A percentile compares a stretch with the other conserved stretches of the same genome.
Evolutionary conservation across 2,329 filamentous ascomycete species (phyloP).

Genomic region (Aspergillus aculeatus): DNA sequence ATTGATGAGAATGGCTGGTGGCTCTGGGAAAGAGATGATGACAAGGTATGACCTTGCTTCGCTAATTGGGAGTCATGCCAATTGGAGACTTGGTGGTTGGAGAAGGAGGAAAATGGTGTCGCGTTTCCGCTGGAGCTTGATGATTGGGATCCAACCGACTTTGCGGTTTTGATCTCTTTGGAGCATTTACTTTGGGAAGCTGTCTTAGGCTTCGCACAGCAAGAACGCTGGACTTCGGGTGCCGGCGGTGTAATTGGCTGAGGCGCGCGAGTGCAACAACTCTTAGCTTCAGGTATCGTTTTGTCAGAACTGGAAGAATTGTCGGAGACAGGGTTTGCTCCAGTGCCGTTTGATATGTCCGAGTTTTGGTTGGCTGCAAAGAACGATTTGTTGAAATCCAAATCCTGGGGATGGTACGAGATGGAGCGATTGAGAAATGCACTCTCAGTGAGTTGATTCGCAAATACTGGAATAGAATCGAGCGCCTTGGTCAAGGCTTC

Average conservation of each 20-base stretch:
- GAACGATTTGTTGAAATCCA: not conserved
- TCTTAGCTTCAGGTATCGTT: constrained; percentile 8
- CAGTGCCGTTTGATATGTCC: not conserved
- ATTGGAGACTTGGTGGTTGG: constrained; percentile 17
- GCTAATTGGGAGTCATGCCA: constrained; percentile 24
- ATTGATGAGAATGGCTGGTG: constrained; percentile 5
- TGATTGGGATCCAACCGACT: constrained; percentile 6
- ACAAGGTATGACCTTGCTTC: constrained; percentile 15
- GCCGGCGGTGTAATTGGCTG: constrained; percentile 13
- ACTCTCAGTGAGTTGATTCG: constrained; percentile 23
- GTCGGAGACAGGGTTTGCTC: not conserved
- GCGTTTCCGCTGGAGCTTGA: constrained; percentile 11
- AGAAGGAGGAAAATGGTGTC: constrained; percentile 17
- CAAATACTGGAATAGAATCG: constrained; percentile 26
- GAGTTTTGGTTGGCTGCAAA: not conserved
- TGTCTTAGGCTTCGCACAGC: constrained; percentile 26
- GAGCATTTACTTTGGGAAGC: not conserved
- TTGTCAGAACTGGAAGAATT: not conserved
- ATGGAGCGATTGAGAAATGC: constrained; percentile 11
- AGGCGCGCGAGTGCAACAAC: constrained; percentile 29
- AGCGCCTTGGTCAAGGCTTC: constrained; percentile 38
- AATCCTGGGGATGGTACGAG: constrained; percentile 12
- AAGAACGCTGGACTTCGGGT: constrained; percentile 24
- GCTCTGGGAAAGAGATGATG: not conserved
- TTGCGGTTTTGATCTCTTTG: not conserved